These are phyloP conservation scores for Clavariopsis aquatica DNA, from an alignment of 495 filamentous ascomycete genomes.

Conservation along the genomic window DNA sequence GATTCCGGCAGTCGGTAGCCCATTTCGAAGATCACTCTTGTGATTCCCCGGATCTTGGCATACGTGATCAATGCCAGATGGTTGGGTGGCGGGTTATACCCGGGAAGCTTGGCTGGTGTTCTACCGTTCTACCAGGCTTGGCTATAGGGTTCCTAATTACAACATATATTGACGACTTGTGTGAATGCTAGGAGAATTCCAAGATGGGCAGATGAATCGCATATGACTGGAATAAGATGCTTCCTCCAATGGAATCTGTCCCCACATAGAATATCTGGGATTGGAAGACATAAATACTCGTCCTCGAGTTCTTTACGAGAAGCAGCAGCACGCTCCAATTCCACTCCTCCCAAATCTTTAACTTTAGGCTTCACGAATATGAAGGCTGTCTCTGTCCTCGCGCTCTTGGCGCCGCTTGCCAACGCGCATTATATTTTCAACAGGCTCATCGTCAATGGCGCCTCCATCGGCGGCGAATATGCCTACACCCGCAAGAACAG, in stretches of 20 bases:
- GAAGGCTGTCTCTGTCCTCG: background rate
- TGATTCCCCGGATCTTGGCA: constrained; percentile 16
- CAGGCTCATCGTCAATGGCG: constrained; percentile 37
- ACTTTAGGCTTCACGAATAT: background rate
- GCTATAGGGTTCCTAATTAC: background rate
- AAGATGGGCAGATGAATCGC: background rate
- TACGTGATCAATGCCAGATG: background rate
- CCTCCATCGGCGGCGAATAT: constrained; percentile 35
- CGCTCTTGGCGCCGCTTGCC: background rate
- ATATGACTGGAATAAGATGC: background rate
- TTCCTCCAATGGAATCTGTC: constrained; percentile 4
- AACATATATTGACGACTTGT: background rate
- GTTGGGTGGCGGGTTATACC: constrained; percentile 4
- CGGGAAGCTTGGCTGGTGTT: background rate
- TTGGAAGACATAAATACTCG: background rate
- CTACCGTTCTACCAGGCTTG: background rate
- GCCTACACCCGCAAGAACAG: constrained; percentile 37
- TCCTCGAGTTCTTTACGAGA: background rate
- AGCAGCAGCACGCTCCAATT: background rate
- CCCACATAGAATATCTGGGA: background rate
- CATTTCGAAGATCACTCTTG: background rate
- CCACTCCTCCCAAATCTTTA: background rate
- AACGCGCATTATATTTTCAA: constrained; percentile 37
- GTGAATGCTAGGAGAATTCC: background rate
- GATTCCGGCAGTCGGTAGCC: background rate